These are phyloP conservation scores for Trichoderma pleuroti DNA, from an alignment of 2,329 filamentous ascomycete genomes.

Conservation along the genomic window DNA sequence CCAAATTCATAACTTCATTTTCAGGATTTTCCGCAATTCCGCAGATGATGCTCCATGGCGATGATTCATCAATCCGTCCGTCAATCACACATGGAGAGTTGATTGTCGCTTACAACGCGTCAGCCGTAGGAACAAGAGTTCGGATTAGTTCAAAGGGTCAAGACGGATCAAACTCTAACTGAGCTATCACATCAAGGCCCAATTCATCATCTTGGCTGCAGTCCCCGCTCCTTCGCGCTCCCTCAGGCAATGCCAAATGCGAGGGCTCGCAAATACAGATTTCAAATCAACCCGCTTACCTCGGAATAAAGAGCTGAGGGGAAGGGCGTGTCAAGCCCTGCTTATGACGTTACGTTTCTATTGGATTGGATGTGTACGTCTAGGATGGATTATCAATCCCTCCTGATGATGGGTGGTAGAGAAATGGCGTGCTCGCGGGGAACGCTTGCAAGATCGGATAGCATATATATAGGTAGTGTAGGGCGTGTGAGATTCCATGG, in stretches of 20 bases:
- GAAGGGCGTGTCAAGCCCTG: background rate
- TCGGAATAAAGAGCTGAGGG: background rate
- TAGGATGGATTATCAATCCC: slow-evolving; percentile 28
- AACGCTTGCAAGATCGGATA: background rate
- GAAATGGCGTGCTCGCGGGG: slow-evolving; percentile 28
- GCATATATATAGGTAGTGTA: background rate
- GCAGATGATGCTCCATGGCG: background rate
- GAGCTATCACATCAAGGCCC: background rate
- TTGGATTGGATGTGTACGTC: background rate
- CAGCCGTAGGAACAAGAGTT: background rate
- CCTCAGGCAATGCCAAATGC: background rate
- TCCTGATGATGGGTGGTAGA: slow-evolving; percentile 12
- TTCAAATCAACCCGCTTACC: slow-evolving; percentile 4
- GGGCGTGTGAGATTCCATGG: background rate
- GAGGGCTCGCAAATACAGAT: background rate
- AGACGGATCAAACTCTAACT: background rate
- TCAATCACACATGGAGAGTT: background rate
- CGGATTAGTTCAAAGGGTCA: background rate
- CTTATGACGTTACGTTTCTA: slow-evolving; percentile 4
- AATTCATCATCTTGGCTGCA: background rate
- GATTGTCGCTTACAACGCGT: background rate
- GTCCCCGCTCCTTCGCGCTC: background rate
- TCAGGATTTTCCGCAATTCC: background rate
- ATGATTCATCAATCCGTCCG: background rate
- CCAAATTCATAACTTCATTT: too few relatives aligned